Conservation (phyloP, 106 monocot genomes). For the Posidonia australis region DNA sequence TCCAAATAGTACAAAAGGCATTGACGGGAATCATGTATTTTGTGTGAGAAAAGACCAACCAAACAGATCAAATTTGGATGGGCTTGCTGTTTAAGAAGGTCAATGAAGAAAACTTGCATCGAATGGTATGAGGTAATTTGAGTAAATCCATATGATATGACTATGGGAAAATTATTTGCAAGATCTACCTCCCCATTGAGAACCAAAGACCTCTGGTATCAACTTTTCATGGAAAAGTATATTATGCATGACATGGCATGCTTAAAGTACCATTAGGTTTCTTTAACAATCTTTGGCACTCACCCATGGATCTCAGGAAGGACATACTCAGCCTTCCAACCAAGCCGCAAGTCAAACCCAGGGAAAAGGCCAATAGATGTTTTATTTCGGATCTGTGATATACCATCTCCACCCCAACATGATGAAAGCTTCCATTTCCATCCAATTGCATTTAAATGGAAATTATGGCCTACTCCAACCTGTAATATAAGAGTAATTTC, state of each 20-base stretch:
- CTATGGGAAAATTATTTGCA: too few species aligned
- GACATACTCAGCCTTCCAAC: constrained; percentile 88
- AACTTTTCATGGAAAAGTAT: not conserved
- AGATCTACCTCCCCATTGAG: too few species aligned
- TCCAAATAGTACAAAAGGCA: too few species aligned
- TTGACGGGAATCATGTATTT: too few species aligned
- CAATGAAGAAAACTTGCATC: too few species aligned
- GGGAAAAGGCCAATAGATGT: constrained; percentile 64
- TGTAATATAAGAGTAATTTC: not conserved
- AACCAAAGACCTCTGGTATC: too few species aligned
- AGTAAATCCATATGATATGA: too few species aligned
- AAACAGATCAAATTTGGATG: too few species aligned
- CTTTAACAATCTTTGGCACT: constrained; percentile 10
- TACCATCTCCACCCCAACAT: constrained; percentile 26
- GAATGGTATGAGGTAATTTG: too few species aligned
- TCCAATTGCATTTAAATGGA: constrained; percentile 25
- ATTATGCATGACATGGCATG: not conserved
- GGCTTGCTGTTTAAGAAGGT: too few species aligned
- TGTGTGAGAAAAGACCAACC: too few species aligned
- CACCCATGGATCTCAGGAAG: constrained; percentile 96
- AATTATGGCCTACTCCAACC: constrained; percentile 31
- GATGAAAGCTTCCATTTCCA: constrained; percentile 37
- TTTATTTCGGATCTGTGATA: constrained; percentile 27
- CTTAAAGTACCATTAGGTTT: not conserved
- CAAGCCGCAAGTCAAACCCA: constrained; percentile 80